Evolutionary conservation across 2,329 filamentous ascomycete genomes (phyloP).

Genomic region (Aspergillus ochraceoroseus): DNA sequence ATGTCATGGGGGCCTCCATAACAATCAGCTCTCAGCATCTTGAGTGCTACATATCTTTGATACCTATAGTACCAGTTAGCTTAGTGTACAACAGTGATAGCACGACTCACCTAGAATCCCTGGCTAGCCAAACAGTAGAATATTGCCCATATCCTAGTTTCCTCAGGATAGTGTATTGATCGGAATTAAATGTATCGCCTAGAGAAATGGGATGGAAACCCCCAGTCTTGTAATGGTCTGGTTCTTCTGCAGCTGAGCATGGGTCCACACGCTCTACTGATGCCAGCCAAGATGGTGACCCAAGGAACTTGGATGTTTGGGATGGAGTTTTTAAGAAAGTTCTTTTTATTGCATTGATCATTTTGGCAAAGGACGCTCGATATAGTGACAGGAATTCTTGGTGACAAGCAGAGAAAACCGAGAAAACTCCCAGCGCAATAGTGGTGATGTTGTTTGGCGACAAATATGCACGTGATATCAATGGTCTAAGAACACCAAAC

Average conservation of each 20-base stretch:
- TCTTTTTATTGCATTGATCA: too few relatives aligned
- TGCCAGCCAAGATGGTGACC: too few relatives aligned
- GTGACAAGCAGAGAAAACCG: too few relatives aligned
- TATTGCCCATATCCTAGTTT: slow-evolving; percentile 95
- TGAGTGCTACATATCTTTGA: slow-evolving; percentile 23
- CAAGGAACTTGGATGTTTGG: too few relatives aligned
- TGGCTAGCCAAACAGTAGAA: slow-evolving; percentile 74
- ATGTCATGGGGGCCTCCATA: slow-evolving; percentile 24
- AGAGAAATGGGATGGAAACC: slow-evolving; percentile 86
- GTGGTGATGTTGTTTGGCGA: too few relatives aligned
- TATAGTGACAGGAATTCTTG: too few relatives aligned
- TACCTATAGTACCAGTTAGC: slow-evolving; percentile 16
- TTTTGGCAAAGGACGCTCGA: too few relatives aligned
- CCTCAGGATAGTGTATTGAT: slow-evolving; percentile 82
- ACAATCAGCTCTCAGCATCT: slow-evolving; percentile 26
- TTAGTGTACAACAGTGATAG: background rate
- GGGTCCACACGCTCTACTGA: slow-evolving; percentile 4
- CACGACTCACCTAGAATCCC: slow-evolving; percentile 59
- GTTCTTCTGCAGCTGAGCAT: slow-evolving; percentile 59
- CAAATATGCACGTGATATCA: too few relatives aligned
- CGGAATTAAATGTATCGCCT: slow-evolving; percentile 88
- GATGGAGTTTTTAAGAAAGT: too few relatives aligned
- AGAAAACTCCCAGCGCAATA: too few relatives aligned
- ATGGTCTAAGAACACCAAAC: too few relatives aligned
- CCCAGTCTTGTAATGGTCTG: slow-evolving; percentile 91